phyloP scores from a whole-genome alignment of 2,329 filamentous ascomycete genomes.

The Penicillium sp. region DNA sequence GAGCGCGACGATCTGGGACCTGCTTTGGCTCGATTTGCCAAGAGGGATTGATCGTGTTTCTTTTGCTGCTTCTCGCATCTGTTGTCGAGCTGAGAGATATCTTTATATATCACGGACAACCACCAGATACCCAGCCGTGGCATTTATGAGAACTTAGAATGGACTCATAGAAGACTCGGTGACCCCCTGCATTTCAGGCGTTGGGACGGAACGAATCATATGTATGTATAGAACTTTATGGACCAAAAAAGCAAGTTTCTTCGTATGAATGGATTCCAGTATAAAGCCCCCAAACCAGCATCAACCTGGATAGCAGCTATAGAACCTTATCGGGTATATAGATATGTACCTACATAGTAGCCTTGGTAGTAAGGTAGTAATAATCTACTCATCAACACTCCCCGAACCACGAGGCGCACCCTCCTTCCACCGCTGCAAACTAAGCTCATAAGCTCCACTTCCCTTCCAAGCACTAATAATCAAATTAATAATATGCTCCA shows the following conservation, averaged over 20 bases:
- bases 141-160: constrained; percentile 18
- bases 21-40: constrained; percentile 80
- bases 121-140: constrained; percentile 28
- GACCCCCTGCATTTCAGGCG: constrained; percentile 28
- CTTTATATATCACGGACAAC: not conserved
- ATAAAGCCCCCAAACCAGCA: not conserved
- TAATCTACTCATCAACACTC: constrained; percentile 28
- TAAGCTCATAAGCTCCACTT: constrained; percentile 67
- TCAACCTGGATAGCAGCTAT: too few relatives aligned
- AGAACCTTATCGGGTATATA: too few relatives aligned
- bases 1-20: constrained; percentile 78
- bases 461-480: constrained; percentile 91
- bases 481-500: constrained; percentile 83
- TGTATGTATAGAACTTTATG: constrained; percentile 21
- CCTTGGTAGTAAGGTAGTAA: not conserved
- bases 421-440: constrained; percentile 47
- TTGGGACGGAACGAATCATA: constrained; percentile 18
- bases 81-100: constrained; percentile 6
- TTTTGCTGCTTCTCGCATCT: constrained; percentile 6
- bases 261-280: constrained; percentile 1
- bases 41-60: constrained; percentile 52
- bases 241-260: constrained; percentile 19
- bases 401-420: constrained; percentile 41
- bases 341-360: not conserved
- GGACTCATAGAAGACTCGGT: constrained; percentile 11